phyloP scores from a whole-genome alignment of 306 rosid genomes.

The Lathyrus aphaca region DNA sequence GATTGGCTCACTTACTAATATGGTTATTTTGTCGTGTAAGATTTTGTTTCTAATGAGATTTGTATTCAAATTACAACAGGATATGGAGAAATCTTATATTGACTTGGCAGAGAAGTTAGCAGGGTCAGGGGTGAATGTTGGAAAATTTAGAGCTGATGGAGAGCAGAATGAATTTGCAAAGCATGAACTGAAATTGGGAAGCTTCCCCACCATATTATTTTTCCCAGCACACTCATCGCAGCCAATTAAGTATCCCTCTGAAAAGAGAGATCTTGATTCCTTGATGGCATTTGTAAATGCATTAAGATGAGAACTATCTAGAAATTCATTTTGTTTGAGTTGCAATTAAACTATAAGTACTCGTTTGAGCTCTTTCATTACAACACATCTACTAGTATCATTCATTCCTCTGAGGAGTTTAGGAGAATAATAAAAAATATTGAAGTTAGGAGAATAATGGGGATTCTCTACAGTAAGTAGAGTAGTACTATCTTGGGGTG shows the following conservation, averaged over 20 bases:
- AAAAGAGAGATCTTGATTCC: constrained; percentile 91
- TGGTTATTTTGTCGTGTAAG: neutral
- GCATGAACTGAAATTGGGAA: constrained; percentile 69
- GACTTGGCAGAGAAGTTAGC: constrained; percentile 81
- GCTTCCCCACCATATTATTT: constrained; percentile 89
- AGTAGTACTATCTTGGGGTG: too few relatives aligned
- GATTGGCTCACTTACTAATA: neutral
- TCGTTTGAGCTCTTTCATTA: too few relatives aligned
- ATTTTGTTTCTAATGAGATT: neutral
- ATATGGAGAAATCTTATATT: constrained; percentile 78
- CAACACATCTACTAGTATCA: too few relatives aligned
- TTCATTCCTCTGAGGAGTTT: too few relatives aligned
- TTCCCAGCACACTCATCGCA: constrained; percentile 84
- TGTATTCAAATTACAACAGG: constrained; percentile 48
- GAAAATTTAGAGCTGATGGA: constrained; percentile 92
- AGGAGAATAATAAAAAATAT: too few relatives aligned
- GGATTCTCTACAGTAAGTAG: too few relatives aligned
- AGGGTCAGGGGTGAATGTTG: constrained; percentile 87
- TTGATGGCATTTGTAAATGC: constrained; percentile 82
- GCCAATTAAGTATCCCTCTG: constrained; percentile 84
- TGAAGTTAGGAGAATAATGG: too few relatives aligned
- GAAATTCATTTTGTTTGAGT: constrained; percentile 9
- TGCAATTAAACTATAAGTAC: neutral
- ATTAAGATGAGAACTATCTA: constrained; percentile 45
- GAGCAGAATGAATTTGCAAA: constrained; percentile 85